A percentile compares a stretch with the other conserved stretches of the same genome.
These are phyloP conservation scores for Hymenoscyphus occultus DNA, from an alignment of 2,329 filamentous ascomycete genomes.

Conservation along the genomic window DNA sequence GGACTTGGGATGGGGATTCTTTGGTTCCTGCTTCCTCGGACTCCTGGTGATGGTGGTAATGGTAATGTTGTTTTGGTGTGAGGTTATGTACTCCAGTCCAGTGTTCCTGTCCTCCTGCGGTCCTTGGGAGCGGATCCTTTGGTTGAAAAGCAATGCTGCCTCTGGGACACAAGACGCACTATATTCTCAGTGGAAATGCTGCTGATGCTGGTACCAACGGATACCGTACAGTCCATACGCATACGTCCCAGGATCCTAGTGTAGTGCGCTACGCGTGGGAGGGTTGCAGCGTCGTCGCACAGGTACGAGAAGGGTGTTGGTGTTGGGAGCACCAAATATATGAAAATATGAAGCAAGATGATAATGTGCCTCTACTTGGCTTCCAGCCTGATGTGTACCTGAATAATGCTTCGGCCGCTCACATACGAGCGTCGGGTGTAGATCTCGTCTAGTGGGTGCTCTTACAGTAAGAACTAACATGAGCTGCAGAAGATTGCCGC, in stretches of 20 bases:
- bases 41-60: not conserved
- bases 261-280: conserved; percentile 4
- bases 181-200: not conserved
- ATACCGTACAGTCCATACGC: too few relatives aligned
- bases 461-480: not conserved
- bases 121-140: not conserved
- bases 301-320: not conserved
- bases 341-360: not conserved
- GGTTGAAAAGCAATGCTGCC: not conserved
- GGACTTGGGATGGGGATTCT: not conserved
- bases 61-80: not conserved
- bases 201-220: not conserved
- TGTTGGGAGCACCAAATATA: not conserved
- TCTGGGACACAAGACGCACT: conserved; percentile 1
- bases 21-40: not conserved
- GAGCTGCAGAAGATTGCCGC: not conserved
- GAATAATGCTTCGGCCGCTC: not conserved
- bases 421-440: conserved; percentile 6
- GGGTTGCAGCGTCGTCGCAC: conserved; percentile 2
- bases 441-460: not conserved
- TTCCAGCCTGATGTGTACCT: conserved; percentile 6
- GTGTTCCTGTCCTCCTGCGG: not conserved
- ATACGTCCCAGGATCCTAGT: not conserved
- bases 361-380: not conserved
- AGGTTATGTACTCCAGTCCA: not conserved